These are phyloP conservation scores for Plasmodium knowlesi DNA, from an alignment of 169 alveolate genomes.

Conservation along the genomic window DNA sequence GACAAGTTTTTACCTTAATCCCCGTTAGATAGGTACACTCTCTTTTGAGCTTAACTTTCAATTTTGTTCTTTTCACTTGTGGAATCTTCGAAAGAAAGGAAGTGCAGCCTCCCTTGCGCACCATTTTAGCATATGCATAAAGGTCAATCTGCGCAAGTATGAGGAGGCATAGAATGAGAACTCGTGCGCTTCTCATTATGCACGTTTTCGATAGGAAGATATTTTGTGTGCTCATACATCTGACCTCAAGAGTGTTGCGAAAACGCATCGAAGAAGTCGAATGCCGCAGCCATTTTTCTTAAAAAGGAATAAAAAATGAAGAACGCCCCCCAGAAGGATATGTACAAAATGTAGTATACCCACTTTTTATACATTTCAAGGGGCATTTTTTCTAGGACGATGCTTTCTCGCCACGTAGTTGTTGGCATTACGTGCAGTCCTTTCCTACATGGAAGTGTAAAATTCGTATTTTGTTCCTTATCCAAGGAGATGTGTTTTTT, in stretches of 20 bases:
- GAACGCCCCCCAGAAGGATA: not conserved
- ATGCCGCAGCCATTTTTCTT: not conserved
- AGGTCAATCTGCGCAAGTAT: not conserved
- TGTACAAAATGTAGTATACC: not conserved
- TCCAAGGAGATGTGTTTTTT: not conserved
- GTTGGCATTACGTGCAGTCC: not conserved
- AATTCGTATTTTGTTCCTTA: not conserved
- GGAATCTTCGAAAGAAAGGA: not conserved
- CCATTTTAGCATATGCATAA: not conserved
- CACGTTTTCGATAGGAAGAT: not conserved
- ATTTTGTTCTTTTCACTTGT: not conserved
- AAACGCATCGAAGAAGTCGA: not conserved
- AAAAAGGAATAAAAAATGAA: not conserved
- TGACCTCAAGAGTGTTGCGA: not conserved
- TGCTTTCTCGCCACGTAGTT: not conserved
- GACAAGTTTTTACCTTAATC: conserved; percentile 29
- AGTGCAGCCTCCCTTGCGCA: not conserved
- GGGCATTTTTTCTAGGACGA: not conserved
- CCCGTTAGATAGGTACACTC: conserved; percentile 58
- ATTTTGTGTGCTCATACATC: not conserved
- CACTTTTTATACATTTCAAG: not conserved
- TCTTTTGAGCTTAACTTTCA: conserved; percentile 1
- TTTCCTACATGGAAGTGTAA: not conserved
- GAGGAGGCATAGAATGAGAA: not conserved
- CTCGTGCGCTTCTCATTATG: conserved; percentile 3